Evolutionary conservation across 1,284 basidiomycete genomes (phyloP).

Genomic region (Apiotrichum mycotoxinovorans): DNA sequence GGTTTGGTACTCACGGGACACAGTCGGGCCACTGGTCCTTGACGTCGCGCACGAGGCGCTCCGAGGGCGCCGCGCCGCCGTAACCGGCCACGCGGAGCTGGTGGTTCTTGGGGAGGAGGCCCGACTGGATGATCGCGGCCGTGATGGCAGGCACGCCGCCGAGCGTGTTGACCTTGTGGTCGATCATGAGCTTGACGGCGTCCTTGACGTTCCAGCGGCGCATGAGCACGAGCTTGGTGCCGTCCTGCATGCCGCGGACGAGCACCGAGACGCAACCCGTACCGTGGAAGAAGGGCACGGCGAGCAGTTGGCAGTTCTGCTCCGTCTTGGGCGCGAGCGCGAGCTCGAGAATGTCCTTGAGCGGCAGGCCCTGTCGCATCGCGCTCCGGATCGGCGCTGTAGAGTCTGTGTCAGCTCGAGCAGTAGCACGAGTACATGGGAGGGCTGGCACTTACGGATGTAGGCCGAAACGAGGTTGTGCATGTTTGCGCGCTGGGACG

Average conservation of each 20-base stretch:
- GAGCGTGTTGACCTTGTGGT: conserved; percentile 35
- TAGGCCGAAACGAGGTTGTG: conserved; percentile 36
- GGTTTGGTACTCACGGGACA: conserved; percentile 2
- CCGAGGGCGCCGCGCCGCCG: conserved; percentile 43
- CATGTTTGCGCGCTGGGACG: conserved; percentile 38
- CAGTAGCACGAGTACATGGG: too few relatives aligned
- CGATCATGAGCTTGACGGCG: conserved; percentile 32
- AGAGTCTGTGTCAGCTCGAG: too few relatives aligned
- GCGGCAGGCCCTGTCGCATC: conserved; percentile 29
- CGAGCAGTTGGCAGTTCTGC: conserved; percentile 29
- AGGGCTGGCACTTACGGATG: conserved; percentile 32
- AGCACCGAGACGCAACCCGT: conserved; percentile 45
- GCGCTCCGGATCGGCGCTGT: conserved; percentile 24
- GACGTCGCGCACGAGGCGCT: conserved; percentile 32
- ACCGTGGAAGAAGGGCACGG: conserved; percentile 46
- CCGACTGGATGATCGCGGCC: conserved; percentile 20
- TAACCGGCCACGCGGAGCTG: conserved; percentile 38
- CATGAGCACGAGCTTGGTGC: conserved; percentile 38
- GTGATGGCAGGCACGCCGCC: conserved; percentile 46
- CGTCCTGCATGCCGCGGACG: conserved; percentile 32
- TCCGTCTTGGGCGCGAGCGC: conserved; percentile 10
- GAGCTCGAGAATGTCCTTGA: conserved; percentile 21
- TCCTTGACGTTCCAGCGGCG: conserved; percentile 33
- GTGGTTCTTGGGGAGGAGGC: conserved; percentile 9
- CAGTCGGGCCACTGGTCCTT: conserved; percentile 32